Conservation (phyloP, 192 early-diverging fungal genomes). For the Oehlia diaphana region DNA sequence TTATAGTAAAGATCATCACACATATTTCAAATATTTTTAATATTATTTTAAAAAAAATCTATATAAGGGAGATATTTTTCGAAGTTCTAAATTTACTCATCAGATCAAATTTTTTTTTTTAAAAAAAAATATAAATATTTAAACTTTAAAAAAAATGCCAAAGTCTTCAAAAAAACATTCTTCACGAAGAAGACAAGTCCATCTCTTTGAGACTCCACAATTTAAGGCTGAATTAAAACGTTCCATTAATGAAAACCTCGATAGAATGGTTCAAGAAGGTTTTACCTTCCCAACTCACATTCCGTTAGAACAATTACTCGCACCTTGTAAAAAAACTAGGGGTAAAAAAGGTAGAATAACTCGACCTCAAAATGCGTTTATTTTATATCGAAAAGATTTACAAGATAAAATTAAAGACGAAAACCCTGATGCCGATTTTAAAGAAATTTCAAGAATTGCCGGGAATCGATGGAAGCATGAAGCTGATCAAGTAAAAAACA, state of each 20-base stretch:
- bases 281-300: background rate
- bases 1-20: too few species aligned
- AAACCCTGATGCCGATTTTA: constrained; percentile 5
- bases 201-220: background rate
- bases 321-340: constrained; percentile 26
- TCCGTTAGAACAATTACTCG: background rate
- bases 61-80: background rate
- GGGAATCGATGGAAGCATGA: background rate
- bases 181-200: background rate
- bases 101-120: too few species aligned
- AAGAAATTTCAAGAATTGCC: constrained; percentile 21
- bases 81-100: background rate
- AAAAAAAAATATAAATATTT: background rate
- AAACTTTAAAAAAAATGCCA: background rate
- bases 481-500: constrained; percentile 12
- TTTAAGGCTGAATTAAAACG: background rate
- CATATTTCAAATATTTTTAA: too few species aligned
- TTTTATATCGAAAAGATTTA: constrained; percentile 26
- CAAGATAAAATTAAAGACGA: background rate
- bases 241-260: background rate
- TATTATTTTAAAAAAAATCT: too few species aligned
- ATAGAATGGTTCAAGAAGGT: background rate
- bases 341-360: background rate
- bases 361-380: constrained; percentile 26
- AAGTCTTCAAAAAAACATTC: background rate